A percentile compares a stretch with the other conserved stretches of the same genome.
Evolutionary conservation across 176 grass and related monocot genomes (phyloP).

Genomic region (Metroxylon sagu): DNA sequence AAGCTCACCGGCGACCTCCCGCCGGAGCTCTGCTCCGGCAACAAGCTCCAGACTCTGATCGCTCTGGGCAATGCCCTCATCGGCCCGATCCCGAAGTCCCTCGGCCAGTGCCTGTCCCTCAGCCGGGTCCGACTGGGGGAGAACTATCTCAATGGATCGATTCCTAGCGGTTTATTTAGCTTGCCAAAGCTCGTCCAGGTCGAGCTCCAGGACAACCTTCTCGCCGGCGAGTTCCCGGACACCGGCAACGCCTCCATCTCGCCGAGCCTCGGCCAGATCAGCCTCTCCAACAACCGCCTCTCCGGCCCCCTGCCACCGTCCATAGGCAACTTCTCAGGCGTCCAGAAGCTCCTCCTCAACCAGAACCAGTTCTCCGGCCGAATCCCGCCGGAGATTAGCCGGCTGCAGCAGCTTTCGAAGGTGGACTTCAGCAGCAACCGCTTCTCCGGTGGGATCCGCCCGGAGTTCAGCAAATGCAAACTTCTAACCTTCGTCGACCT

Average conservation of each 20-base stretch:
- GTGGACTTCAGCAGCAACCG: slow-evolving; percentile 51
- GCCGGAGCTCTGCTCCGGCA: slow-evolving; percentile 58
- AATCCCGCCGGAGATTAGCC: slow-evolving; percentile 44
- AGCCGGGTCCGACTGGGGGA: slow-evolving; percentile 72
- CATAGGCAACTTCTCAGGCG: slow-evolving; percentile 48
- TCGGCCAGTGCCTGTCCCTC: slow-evolving; percentile 63
- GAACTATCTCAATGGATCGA: slow-evolving; percentile 89
- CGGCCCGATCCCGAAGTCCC: slow-evolving; percentile 58
- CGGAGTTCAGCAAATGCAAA: slow-evolving; percentile 68
- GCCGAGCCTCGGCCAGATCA: slow-evolving; percentile 47
- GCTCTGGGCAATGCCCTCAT: slow-evolving; percentile 86
- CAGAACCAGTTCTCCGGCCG: slow-evolving; percentile 50
- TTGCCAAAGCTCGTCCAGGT: slow-evolving; percentile 75
- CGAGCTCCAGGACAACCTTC: slow-evolving; percentile 87
- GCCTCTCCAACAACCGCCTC: slow-evolving; percentile 61
- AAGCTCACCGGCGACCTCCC: slow-evolving; percentile 75
- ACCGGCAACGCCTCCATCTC: slow-evolving; percentile 34
- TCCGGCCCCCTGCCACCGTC: slow-evolving; percentile 41
- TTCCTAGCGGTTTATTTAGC: slow-evolving; percentile 57
- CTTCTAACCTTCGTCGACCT: slow-evolving; percentile 74
- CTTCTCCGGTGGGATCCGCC: slow-evolving; percentile 39
- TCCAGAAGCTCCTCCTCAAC: slow-evolving; percentile 72
- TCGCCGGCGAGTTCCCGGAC: slow-evolving; percentile 62
- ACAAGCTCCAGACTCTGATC: slow-evolving; percentile 71
- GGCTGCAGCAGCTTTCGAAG: slow-evolving; percentile 69